phyloP scores from a whole-genome alignment of 192 early-diverging fungal species.

The Linderina pennispora region DNA sequence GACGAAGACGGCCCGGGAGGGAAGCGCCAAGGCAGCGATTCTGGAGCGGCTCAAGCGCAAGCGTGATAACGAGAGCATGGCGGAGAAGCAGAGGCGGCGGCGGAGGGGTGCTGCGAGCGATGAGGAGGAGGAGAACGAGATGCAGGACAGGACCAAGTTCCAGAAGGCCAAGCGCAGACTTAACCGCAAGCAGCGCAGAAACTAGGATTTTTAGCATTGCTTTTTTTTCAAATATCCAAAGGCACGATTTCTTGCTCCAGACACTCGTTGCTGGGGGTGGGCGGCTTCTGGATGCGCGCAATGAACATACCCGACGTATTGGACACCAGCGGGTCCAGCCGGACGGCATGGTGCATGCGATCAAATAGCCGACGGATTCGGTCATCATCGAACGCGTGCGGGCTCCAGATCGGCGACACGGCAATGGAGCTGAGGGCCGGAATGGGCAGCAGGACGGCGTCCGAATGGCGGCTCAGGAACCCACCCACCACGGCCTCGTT shows the following conservation, averaged over 20 bases:
- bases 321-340: conserved; percentile 37
- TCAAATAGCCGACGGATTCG: conserved; percentile 4
- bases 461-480: conserved; percentile 55
- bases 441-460: conserved; percentile 20
- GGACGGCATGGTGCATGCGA: conserved; percentile 19
- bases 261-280: not conserved
- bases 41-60: conserved; percentile 29
- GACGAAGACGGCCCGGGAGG: conserved; percentile 8
- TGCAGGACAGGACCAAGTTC: conserved; percentile 22
- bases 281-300: conserved; percentile 51
- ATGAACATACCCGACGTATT: conserved; percentile 58
- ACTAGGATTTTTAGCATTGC: too few species aligned
- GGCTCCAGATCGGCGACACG: conserved; percentile 6
- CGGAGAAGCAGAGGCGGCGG: conserved; percentile 33
- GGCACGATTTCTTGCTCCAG: too few species aligned
- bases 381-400: conserved; percentile 1
- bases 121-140: conserved; percentile 12
- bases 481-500: conserved; percentile 83
- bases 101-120: conserved; percentile 11
- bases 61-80: conserved; percentile 31
- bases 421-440: not conserved
- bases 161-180: conserved; percentile 21
- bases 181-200: conserved; percentile 16
- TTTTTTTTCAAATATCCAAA: not conserved
- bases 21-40: conserved; percentile 20